These are phyloP conservation scores for Novymonas esmeraldas DNA, from an alignment of 208 protist genomes.

Conservation along the genomic window DNA sequence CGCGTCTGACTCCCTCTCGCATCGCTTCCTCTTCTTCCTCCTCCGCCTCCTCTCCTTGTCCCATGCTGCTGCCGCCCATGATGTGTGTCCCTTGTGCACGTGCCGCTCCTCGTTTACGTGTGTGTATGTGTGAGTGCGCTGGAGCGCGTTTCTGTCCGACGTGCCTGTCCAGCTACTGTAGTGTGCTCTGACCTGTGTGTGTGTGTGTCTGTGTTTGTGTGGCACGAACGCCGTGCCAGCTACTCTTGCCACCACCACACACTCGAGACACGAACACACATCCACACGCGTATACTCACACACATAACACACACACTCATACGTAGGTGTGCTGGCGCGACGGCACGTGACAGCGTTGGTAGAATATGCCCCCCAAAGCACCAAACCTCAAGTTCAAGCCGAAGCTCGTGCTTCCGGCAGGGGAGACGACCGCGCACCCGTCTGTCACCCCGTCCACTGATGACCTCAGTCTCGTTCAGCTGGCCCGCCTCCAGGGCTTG, in stretches of 20 bases:
- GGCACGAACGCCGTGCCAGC: too few species aligned
- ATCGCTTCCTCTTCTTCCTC: too few species aligned
- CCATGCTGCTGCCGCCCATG: too few species aligned
- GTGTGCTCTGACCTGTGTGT: too few species aligned
- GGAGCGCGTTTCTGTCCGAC: too few species aligned
- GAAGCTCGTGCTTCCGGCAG: conserved; percentile 44
- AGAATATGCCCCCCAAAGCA: conserved; percentile 67
- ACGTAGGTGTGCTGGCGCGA: background rate
- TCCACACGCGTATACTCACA: background rate
- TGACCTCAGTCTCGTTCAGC: conserved; percentile 58
- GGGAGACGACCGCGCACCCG: conserved; percentile 19
- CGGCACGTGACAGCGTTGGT: background rate
- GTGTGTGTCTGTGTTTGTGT: too few species aligned
- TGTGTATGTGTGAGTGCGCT: too few species aligned
- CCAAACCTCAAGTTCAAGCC: conserved; percentile 76
- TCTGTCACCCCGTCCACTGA: conserved; percentile 10
- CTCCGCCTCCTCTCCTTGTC: too few species aligned
- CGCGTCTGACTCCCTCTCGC: too few species aligned
- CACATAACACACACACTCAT: background rate
- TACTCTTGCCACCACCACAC: background rate
- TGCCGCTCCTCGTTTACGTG: too few species aligned
- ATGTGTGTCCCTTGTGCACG: too few species aligned
- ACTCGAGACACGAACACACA: background rate
- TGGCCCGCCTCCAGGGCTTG: conserved; percentile 58
- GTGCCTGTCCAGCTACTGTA: too few species aligned